These are phyloP conservation scores for Apophysomyces sp. DNA, from an alignment of 371 early-diverging fungal species.

Conservation along the genomic window DNA sequence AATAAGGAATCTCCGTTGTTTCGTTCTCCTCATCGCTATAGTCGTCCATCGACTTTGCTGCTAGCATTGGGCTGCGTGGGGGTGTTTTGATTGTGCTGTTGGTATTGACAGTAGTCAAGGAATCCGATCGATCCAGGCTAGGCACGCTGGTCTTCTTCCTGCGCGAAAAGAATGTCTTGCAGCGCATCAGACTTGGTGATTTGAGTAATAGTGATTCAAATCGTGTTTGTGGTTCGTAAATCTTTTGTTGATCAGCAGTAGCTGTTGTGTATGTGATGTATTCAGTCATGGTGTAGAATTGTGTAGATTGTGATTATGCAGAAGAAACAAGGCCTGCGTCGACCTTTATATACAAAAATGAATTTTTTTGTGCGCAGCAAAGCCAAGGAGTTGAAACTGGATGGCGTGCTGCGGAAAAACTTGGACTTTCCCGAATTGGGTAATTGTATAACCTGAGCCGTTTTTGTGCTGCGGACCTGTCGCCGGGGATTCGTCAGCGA, in stretches of 20 bases:
- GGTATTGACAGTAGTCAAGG: background rate
- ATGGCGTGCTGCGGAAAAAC: background rate
- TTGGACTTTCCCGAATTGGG: background rate
- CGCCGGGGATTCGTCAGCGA: no score
- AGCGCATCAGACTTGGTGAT: background rate
- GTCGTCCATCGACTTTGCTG: background rate
- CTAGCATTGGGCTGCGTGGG: background rate
- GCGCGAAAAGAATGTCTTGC: background rate
- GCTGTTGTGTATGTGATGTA: background rate
- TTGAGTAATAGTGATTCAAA: background rate
- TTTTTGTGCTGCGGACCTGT: background rate
- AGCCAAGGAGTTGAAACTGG: constrained; percentile 1
- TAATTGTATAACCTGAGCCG: background rate
- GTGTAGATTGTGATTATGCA: background rate
- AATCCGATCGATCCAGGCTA: background rate
- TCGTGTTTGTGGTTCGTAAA: background rate
- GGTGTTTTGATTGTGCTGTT: background rate
- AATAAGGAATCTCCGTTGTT: background rate
- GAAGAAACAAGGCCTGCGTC: background rate
- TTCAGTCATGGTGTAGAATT: background rate
- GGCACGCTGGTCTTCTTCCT: background rate
- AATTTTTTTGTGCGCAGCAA: background rate
- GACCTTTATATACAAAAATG: background rate
- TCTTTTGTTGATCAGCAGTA: background rate
- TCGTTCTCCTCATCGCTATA: background rate